Evolutionary conservation across 1,284 basidiomycete species (phyloP).

Genomic region (Rhodotorula sp.): DNA sequence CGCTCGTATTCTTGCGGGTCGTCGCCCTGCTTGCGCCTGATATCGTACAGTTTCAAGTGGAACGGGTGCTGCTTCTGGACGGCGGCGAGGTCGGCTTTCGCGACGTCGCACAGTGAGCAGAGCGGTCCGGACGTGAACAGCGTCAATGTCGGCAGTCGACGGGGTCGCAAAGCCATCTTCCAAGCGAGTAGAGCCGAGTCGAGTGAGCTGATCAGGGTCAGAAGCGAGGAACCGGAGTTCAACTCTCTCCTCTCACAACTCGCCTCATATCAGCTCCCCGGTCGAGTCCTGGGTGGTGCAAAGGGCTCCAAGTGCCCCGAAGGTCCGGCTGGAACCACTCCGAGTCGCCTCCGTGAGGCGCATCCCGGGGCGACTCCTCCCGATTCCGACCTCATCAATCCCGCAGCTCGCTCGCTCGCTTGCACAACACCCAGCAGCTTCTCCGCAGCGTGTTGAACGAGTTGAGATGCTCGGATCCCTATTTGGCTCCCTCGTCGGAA

Average conservation of each 20-base stretch:
- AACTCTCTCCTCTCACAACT: no score
- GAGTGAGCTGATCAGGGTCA: no score
- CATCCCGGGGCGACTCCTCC: no score
- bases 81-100: slow-evolving; percentile 34
- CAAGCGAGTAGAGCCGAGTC: no score
- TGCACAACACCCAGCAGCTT: not conserved
- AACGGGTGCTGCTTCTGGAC: slow-evolving; percentile 32
- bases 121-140: slow-evolving; percentile 37
- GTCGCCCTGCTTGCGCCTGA: slow-evolving; percentile 26
- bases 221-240: no score
- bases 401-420: no score
- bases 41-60: slow-evolving; percentile 40
- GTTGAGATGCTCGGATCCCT: not conserved
- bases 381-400: no score
- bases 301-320: no score
- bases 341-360: no score
- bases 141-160: slow-evolving; percentile 36
- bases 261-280: no score
- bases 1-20: slow-evolving; percentile 26
- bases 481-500: not conserved
- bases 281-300: no score
- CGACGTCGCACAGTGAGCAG: slow-evolving; percentile 44
- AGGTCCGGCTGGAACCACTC: no score
- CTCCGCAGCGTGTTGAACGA: not conserved
- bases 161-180: not conserved